Conservation (phyloP, 225 moss, liverwort and hornwort genomes). For the Physcomitrellopsis africana region DNA sequence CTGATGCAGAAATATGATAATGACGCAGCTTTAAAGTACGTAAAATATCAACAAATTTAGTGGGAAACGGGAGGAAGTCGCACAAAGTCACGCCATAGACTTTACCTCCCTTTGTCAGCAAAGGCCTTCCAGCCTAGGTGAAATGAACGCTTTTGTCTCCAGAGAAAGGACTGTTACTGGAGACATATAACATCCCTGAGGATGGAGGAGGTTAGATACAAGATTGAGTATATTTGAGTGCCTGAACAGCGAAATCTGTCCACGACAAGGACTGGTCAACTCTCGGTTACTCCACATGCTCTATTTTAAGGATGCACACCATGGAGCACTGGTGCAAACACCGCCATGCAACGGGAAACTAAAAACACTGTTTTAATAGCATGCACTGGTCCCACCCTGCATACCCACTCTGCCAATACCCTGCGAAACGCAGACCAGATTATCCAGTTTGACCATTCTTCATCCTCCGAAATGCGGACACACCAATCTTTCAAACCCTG, state of each 20-base stretch:
- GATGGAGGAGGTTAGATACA: constrained; percentile 18
- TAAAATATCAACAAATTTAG: not conserved
- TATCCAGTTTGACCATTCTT: not conserved
- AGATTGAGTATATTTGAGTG: constrained; percentile 28
- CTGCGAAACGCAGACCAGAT: not conserved
- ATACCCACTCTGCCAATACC: too few species aligned
- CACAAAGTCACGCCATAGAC: not conserved
- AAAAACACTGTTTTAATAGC: too few species aligned
- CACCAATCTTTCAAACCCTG: not conserved
- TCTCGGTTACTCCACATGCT: constrained; percentile 36
- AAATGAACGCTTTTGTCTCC: not conserved
- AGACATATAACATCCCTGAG: not conserved
- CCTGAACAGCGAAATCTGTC: constrained; percentile 25
- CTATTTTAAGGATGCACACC: too few species aligned
- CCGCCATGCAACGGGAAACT: not conserved
- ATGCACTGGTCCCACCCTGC: too few species aligned
- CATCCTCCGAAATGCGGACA: not conserved
- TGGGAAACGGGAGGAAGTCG: constrained; percentile 1
- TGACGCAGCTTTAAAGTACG: not conserved
- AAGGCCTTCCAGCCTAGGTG: constrained; percentile 5
- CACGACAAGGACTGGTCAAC: constrained; percentile 28
- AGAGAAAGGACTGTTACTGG: not conserved
- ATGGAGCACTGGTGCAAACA: not conserved
- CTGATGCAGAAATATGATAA: not conserved
- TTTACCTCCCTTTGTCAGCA: constrained; percentile 17